Base-by-base conservation (phyloP, 306 rosid species). In the Heteromeles arbutifolia region DNA sequence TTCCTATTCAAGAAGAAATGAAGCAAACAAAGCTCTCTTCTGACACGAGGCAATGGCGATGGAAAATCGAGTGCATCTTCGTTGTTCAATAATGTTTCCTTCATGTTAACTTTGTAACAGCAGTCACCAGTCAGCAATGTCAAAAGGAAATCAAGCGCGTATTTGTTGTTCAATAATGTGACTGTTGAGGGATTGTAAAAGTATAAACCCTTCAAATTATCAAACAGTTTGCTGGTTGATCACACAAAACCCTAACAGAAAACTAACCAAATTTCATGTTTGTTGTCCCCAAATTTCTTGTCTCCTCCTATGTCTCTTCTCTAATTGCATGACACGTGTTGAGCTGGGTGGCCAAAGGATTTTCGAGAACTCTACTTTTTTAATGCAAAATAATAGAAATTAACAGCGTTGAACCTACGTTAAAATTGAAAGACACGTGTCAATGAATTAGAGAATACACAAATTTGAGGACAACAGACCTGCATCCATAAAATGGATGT, bases 1-100 rank as follows among this genome's bases (percentile, higher is more conserved):
- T 92, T 89, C 79, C 86, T 95, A 19, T 89, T 95, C 84, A 86
- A 86, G 77, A 95, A 86, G 93, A 90, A 85, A 74, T 86, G 74
- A 88, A 54, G 24, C 57, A 69, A 72, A 15, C 4, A 41, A 29
- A 70, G 67, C 64, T 34, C 63, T 5, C 28, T 26, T 71, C 73
- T 12, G 11, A 6, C 17, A 5, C 17, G 53, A 39, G 26, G 54
- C 48, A 64, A 34, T 31, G 44, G 2, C 24, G 2, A 29, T 8
- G 68, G 68, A 64, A 48, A 64, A 64, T 29, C 2, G 32, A 34
- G 37, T 18, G 57, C 13, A 72, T 56, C 66, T 13, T 22, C 54
- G 66, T 56, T 72, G 32, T 56, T 54, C 66, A 53, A 7, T 32
- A 32, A 25, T n/a, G 32, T 6, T 52, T 4, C 57, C 57, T 52